A percentile compares a stretch with the other conserved stretches of the same genome.
Conservation (phyloP, 176 grass and related monocot species). For the Pontederia paniculata region DNA sequence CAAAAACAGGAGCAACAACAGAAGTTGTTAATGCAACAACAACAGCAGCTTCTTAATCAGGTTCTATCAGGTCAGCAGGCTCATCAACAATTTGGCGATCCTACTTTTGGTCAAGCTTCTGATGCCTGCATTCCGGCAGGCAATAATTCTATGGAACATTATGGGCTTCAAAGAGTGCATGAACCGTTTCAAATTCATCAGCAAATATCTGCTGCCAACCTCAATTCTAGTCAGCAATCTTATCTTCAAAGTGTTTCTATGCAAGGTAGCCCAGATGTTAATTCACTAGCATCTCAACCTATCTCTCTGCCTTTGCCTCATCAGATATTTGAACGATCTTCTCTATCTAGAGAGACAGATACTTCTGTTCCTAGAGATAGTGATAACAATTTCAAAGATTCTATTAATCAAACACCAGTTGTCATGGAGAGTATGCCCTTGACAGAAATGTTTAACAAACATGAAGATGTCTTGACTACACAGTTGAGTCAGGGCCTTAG, state of each 20-base stretch:
- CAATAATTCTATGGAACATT: constrained; percentile 28
- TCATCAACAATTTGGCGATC: constrained; percentile 35
- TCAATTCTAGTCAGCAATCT: constrained; percentile 25
- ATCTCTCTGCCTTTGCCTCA: constrained; percentile 22
- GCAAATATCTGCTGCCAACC: constrained; percentile 28
- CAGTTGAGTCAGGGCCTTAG: constrained; percentile 9
- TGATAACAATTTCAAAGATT: constrained; percentile 19
- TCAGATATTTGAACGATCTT: constrained; percentile 22
- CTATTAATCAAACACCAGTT: constrained; percentile 11
- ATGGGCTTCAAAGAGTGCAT: constrained; percentile 38
- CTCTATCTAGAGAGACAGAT: constrained; percentile 30
- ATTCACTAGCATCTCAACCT: constrained; percentile 29
- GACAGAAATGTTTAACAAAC: constrained; percentile 15
- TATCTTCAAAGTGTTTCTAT: constrained; percentile 31
- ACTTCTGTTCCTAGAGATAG: constrained; percentile 14
- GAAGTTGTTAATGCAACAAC: constrained; percentile 30
- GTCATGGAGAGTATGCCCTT: constrained; percentile 13
- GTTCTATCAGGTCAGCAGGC: constrained; percentile 23
- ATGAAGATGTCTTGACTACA: neutral
- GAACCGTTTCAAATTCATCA: constrained; percentile 37
- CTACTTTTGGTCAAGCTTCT: constrained; percentile 32
- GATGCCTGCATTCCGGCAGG: constrained; percentile 26
- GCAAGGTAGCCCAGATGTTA: constrained; percentile 26
- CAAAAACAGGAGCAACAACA: constrained; percentile 64
- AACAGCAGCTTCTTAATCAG: constrained; percentile 57